These are phyloP conservation scores for Biscogniauxia marginata DNA, from an alignment of 2,329 filamentous ascomycete species.

Conservation along the genomic window DNA sequence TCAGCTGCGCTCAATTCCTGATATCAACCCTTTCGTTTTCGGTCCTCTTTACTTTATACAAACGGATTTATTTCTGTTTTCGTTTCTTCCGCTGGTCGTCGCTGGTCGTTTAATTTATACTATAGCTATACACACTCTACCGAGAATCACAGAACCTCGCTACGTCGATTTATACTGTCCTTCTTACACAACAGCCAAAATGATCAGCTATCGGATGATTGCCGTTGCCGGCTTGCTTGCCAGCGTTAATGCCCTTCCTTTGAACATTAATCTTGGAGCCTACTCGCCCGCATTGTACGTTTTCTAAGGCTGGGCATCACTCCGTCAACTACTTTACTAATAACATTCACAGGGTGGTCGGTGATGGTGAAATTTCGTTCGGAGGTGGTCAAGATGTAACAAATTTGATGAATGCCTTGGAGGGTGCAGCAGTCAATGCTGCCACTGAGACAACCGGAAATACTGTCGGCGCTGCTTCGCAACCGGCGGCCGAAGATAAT, in stretches of 20 bases:
- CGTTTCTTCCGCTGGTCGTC: constrained; percentile 35
- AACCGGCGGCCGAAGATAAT: not conserved
- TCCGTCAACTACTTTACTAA: constrained; percentile 16
- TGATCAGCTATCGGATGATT: constrained; percentile 38
- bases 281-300: constrained; percentile 44
- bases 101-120: constrained; percentile 35
- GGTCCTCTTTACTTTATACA: constrained; percentile 25
- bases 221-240: constrained; percentile 37
- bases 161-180: constrained; percentile 5
- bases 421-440: constrained; percentile 42
- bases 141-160: constrained; percentile 7
- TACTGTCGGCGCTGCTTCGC: constrained; percentile 14
- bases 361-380: constrained; percentile 36
- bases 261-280: constrained; percentile 45
- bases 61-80: constrained; percentile 25
- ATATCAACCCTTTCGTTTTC: constrained; percentile 21
- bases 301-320: constrained; percentile 4
- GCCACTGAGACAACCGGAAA: constrained; percentile 27
- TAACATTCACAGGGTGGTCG: constrained; percentile 32
- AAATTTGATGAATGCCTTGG: constrained; percentile 43
- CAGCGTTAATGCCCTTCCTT: constrained; percentile 34
- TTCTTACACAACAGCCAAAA: constrained; percentile 24
- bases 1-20: constrained; percentile 37
- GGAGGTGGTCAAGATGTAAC: constrained; percentile 45
- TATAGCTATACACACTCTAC: constrained; percentile 18